These are phyloP conservation scores for Xylaria cubensis DNA, from an alignment of 495 filamentous ascomycete genomes.

Conservation along the genomic window DNA sequence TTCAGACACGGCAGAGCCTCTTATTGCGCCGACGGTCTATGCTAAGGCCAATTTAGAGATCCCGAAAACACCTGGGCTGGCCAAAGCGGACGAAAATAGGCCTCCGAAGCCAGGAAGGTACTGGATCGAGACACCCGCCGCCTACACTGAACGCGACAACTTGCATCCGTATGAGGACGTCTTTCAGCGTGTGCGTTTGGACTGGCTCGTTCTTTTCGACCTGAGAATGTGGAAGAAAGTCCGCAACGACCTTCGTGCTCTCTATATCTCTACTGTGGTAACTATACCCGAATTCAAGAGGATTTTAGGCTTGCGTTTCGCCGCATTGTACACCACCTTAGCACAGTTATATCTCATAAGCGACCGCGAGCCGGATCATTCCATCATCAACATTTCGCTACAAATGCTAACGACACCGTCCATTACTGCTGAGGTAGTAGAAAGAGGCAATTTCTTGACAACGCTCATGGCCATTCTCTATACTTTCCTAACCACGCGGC, in stretches of 20 bases:
- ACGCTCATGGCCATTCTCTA: slow-evolving; percentile 95
- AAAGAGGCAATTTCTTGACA: slow-evolving; percentile 94
- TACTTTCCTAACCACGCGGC: slow-evolving; percentile 93
- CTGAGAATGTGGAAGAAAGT: slow-evolving; percentile 95
- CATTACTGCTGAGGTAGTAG: slow-evolving; percentile 92
- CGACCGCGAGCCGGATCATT: slow-evolving; percentile 95
- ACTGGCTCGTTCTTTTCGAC: slow-evolving; percentile 97
- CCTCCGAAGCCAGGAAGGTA: slow-evolving; percentile 68
- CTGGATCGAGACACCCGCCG: slow-evolving; percentile 82
- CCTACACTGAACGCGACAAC: slow-evolving; percentile 61
- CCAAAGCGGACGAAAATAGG: slow-evolving; percentile 38
- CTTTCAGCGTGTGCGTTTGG: slow-evolving; percentile 84
- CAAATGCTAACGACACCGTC: slow-evolving; percentile 97
- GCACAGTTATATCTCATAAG: slow-evolving; percentile 96
- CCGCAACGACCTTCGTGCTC: slow-evolving; percentile 84
- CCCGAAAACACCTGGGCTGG: slow-evolving; percentile 60
- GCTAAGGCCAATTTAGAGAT: slow-evolving; percentile 62
- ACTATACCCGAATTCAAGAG: slow-evolving; percentile 95
- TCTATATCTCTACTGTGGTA: slow-evolving; percentile 96
- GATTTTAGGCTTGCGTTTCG: slow-evolving; percentile 89
- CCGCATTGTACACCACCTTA: slow-evolving; percentile 89
- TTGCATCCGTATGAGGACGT: slow-evolving; percentile 81
- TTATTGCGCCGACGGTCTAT: slow-evolving; percentile 62
- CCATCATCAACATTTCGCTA: slow-evolving; percentile 94
- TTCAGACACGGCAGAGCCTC: slow-evolving; percentile 62